Conservation (phyloP, 2,329 filamentous ascomycete species). For the Didymella glomerata region DNA sequence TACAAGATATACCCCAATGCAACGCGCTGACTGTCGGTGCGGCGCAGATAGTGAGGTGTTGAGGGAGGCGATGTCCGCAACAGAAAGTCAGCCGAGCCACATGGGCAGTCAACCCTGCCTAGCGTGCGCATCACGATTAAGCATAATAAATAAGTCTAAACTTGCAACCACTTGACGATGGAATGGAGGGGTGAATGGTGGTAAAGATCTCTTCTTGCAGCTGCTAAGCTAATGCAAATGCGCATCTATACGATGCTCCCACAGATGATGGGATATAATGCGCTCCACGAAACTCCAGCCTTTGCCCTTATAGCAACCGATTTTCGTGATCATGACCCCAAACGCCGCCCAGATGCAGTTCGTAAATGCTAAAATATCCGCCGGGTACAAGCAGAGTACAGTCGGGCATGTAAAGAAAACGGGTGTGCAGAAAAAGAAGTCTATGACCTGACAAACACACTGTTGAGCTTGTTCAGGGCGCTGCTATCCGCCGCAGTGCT, state of each 20-base stretch:
- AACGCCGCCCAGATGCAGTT: constrained; percentile 44
- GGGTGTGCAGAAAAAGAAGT: constrained; percentile 3
- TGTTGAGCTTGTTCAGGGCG: constrained; percentile 48
- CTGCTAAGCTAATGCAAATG: constrained; percentile 6
- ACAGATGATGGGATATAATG: background rate
- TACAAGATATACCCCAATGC: background rate
- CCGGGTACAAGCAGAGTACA: constrained; percentile 10
- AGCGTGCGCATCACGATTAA: constrained; percentile 22
- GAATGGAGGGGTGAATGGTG: background rate
- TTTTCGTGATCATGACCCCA: constrained; percentile 10
- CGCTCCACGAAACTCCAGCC: constrained; percentile 18
- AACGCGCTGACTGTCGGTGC: background rate
- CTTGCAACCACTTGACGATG: background rate
- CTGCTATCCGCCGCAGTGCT: constrained; percentile 43
- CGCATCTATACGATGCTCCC: constrained; percentile 2
- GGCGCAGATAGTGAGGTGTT: background rate
- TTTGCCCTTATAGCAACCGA: constrained; percentile 13
- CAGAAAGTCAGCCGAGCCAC: background rate
- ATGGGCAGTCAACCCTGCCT: constrained; percentile 6
- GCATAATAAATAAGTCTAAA: constrained; percentile 32
- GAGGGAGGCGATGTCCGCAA: constrained; percentile 19
- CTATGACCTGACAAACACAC: constrained; percentile 45
- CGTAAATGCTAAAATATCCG: constrained; percentile 33
- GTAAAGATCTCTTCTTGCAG: background rate
- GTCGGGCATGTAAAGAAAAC: constrained; percentile 10